These are phyloP conservation scores for Evernia prunastri DNA, from an alignment of 495 filamentous ascomycete genomes.

Conservation along the genomic window DNA sequence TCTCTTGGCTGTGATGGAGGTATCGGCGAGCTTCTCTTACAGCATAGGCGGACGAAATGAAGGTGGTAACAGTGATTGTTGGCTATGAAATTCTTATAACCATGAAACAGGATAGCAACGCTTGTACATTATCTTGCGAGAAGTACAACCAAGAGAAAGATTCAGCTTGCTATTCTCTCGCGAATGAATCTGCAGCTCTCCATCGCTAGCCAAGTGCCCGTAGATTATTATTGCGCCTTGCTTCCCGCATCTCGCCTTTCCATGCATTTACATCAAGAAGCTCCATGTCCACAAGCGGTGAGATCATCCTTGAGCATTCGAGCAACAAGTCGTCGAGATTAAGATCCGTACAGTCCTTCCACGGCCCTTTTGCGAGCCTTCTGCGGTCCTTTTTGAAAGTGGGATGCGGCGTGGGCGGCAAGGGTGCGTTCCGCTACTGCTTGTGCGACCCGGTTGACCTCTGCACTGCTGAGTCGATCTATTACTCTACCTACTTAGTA, in stretches of 20 bases:
- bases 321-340: not conserved
- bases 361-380: not conserved
- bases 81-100: not conserved
- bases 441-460: not conserved
- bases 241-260: not conserved
- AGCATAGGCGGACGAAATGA: not conserved
- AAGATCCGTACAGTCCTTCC: not conserved
- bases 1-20: not conserved
- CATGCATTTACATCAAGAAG: not conserved
- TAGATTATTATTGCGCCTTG: not conserved
- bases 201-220: not conserved
- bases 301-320: not conserved
- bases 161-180: not conserved
- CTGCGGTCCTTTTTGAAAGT: not conserved
- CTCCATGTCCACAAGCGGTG: not conserved
- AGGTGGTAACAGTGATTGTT: not conserved
- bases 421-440: not conserved
- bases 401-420: not conserved
- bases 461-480: not conserved
- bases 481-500: not conserved
- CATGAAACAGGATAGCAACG: not conserved
- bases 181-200: not conserved
- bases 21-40: not conserved
- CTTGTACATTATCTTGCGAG: not conserved
- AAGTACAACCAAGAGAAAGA: not conserved